Conservation (phyloP, 1,139 yeast species). For the Candida labiduridarum region DNA sequence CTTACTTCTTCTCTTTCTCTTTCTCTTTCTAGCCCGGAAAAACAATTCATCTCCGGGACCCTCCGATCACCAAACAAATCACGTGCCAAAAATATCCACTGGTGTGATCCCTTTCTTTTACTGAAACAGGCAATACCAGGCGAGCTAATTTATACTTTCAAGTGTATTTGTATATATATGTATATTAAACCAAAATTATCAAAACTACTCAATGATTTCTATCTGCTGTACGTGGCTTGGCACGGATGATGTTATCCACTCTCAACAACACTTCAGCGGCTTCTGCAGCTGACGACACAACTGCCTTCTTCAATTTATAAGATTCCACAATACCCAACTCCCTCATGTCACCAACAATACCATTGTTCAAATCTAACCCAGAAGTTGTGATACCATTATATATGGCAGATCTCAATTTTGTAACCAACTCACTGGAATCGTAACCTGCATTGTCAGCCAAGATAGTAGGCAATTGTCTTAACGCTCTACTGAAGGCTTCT, state of each 20-base stretch:
- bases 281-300: conserved; percentile 94
- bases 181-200: background rate
- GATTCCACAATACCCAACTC: conserved; percentile 92
- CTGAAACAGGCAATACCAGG: background rate
- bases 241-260: conserved; percentile 94
- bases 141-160: background rate
- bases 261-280: conserved; percentile 95
- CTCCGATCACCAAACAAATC: background rate
- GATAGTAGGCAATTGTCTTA: conserved; percentile 93
- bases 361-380: conserved; percentile 85
- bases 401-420: conserved; percentile 88
- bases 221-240: conserved; percentile 96
- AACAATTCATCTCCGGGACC: background rate
- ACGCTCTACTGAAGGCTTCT: conserved; percentile 91
- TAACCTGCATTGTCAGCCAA: conserved; percentile 97
- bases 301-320: conserved; percentile 88
- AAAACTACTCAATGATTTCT: conserved; percentile 50
- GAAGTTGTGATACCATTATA: conserved; percentile 91
- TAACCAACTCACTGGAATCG: conserved; percentile 89
- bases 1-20: too few species aligned
- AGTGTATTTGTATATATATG: background rate
- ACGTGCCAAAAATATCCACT: background rate
- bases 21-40: too few species aligned
- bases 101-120: background rate
- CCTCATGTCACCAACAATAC: conserved; percentile 90